phyloP scores from a whole-genome alignment of 495 filamentous ascomycete genomes.

The Rostrohypoxylon terebratum region DNA sequence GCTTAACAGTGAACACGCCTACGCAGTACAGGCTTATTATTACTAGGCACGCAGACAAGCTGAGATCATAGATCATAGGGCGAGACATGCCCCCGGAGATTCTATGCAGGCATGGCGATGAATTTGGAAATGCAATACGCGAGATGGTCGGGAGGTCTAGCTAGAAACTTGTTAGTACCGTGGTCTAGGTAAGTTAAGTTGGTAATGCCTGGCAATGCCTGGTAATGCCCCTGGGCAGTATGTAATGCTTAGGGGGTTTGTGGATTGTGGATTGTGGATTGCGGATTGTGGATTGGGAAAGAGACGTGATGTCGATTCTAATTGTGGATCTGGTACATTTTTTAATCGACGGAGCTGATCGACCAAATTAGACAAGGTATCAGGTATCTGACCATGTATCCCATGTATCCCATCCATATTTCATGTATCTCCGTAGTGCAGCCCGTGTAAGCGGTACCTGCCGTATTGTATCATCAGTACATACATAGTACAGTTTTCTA shows the following conservation, averaged over 20 bases:
- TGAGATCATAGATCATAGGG: conserved; percentile 46
- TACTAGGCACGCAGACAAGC: conserved; percentile 15
- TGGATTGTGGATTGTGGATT: conserved; percentile 14
- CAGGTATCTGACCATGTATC: not conserved
- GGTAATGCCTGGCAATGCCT: conserved; percentile 8
- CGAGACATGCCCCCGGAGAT: conserved; percentile 29
- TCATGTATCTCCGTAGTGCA: conserved; percentile 32
- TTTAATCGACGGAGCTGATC: conserved; percentile 46
- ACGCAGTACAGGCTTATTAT: conserved; percentile 14
- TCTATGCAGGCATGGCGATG: conserved; percentile 18
- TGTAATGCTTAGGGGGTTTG: conserved; percentile 6
- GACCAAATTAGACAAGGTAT: conserved; percentile 37
- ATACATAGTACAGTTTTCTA: too few relatives aligned
- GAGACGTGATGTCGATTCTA: conserved; percentile 39
- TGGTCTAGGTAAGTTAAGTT: conserved; percentile 13
- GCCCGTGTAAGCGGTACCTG: conserved; percentile 36
- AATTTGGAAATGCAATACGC: conserved; percentile 25
- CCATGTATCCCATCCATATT: conserved; percentile 28
- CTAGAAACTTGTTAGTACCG: conserved; percentile 4
- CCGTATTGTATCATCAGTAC: not conserved
- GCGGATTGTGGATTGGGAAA: conserved; percentile 22
- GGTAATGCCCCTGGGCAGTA: conserved; percentile 2
- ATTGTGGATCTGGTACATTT: conserved; percentile 42
- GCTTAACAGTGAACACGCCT: not conserved
- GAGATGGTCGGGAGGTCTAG: conserved; percentile 20